A percentile compares a stretch with the other conserved stretches of the same genome.
Conservation (phyloP, 2,329 filamentous ascomycete genomes). For the Xylaria sp. region DNA sequence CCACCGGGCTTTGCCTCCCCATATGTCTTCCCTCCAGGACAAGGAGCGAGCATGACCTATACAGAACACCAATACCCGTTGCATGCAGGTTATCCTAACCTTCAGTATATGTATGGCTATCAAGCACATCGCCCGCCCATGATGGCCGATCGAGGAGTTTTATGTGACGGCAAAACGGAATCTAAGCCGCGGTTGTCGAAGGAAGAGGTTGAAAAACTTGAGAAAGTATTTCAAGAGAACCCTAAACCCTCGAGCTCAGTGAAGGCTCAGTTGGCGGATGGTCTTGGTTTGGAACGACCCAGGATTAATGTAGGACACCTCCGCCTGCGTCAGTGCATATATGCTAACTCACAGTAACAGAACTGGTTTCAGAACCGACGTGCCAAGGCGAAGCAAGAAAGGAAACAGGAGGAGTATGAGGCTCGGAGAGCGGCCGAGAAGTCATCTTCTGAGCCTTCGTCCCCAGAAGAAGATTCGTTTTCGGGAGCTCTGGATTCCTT, state of each 20-base stretch:
- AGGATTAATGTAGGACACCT: constrained; percentile 67
- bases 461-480: constrained; percentile 42
- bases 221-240: constrained; percentile 71
- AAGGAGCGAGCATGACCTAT: constrained; percentile 43
- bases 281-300: constrained; percentile 70
- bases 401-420: constrained; percentile 63
- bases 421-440: constrained; percentile 55
- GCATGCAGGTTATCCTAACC: constrained; percentile 40
- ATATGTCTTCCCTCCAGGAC: constrained; percentile 44
- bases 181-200: constrained; percentile 72
- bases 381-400: constrained; percentile 72
- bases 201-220: constrained; percentile 77
- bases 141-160: constrained; percentile 41
- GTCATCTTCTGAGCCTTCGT: constrained; percentile 50
- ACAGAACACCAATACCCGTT: constrained; percentile 43
- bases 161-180: constrained; percentile 48
- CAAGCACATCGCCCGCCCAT: constrained; percentile 43
- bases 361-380: constrained; percentile 77
- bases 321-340: neutral
- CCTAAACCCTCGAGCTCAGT: constrained; percentile 70
- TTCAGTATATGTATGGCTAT: constrained; percentile 47
- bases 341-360: constrained; percentile 51
- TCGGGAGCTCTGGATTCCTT: constrained; percentile 39
- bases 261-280: constrained; percentile 69
- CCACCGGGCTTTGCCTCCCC: constrained; percentile 42